Conservation (phyloP, 2,329 filamentous ascomycete genomes). For the Thermomyces lanuginosus region DNA sequence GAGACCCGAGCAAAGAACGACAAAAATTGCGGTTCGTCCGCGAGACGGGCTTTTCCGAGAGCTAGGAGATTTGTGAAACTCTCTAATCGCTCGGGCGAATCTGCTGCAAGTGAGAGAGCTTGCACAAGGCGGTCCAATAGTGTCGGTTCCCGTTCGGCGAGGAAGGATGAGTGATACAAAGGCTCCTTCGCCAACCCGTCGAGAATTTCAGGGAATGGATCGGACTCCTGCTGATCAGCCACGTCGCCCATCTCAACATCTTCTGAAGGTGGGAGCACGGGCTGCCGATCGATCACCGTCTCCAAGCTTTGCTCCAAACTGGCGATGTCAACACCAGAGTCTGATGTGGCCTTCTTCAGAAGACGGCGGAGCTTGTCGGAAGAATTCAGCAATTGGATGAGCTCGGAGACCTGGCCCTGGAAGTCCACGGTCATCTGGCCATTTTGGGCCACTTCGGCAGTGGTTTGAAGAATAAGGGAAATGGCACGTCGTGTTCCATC, state of each 20-base stretch:
- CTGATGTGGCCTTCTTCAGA: conserved; percentile 51
- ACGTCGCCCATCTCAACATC: conserved; percentile 37
- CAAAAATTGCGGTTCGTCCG: conserved; percentile 49
- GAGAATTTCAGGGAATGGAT: conserved; percentile 18
- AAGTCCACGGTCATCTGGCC: conserved; percentile 26
- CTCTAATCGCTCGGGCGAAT: conserved; percentile 16
- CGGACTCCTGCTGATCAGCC: conserved; percentile 12
- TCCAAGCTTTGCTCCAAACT: conserved; percentile 60
- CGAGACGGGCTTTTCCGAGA: conserved; percentile 27
- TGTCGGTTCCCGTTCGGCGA: conserved; percentile 16
- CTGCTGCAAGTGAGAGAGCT: conserved; percentile 19
- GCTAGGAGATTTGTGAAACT: conserved; percentile 23
- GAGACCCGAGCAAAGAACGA: conserved; percentile 63
- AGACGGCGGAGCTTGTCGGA: conserved; percentile 43
- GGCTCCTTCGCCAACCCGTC: conserved; percentile 17
- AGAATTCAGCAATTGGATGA: conserved; percentile 51
- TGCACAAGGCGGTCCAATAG: conserved; percentile 24
- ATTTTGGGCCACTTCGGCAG: conserved; percentile 32
- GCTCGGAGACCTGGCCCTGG: conserved; percentile 48
- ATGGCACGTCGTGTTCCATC: conserved; percentile 17
- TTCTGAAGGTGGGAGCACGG: conserved; percentile 33
- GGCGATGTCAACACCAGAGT: conserved; percentile 55
- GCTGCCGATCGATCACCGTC: conserved; percentile 46
- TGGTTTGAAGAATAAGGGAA: conserved; percentile 17
- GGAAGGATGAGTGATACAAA: conserved; percentile 21